Conservation (phyloP, 1,139 yeast genomes). For the Zygosaccharomyces sapae region DNA sequence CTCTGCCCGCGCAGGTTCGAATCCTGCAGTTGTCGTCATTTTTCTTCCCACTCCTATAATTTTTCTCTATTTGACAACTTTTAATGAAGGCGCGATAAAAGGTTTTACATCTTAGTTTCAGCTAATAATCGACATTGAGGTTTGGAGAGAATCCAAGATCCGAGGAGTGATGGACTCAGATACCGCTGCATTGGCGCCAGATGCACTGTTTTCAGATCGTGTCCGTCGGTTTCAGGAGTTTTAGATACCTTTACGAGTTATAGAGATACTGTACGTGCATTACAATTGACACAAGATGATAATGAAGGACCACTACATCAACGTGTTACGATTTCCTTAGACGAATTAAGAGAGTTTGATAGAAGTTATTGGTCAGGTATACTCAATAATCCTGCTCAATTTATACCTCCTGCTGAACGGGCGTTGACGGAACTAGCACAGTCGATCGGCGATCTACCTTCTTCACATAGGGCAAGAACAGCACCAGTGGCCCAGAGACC, state of each 20-base stretch:
- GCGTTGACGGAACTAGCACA: slow-evolving; percentile 80
- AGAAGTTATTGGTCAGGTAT: slow-evolving; percentile 74
- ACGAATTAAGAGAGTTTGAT: slow-evolving; percentile 84
- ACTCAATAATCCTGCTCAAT: slow-evolving; percentile 75
- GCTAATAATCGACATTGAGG: no score
- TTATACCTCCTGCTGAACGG: slow-evolving; percentile 81
- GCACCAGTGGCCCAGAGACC: slow-evolving; percentile 17
- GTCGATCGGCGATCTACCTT: slow-evolving; percentile 52
- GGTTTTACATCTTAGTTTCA: background rate
- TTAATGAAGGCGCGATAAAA: no score
- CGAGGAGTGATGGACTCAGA: slow-evolving; percentile 8
- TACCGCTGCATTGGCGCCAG: slow-evolving; percentile 31
- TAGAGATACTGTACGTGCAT: slow-evolving; percentile 59
- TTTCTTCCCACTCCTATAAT: no score
- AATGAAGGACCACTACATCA: slow-evolving; percentile 33
- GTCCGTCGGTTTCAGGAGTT: slow-evolving; percentile 87
- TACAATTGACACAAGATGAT: slow-evolving; percentile 21
- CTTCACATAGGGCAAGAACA: slow-evolving; percentile 10
- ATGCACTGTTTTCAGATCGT: slow-evolving; percentile 64
- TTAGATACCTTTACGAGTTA: slow-evolving; percentile 64
- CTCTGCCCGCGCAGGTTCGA: slow-evolving; percentile 42
- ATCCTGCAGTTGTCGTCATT: slow-evolving; percentile 39
- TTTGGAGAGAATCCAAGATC: background rate
- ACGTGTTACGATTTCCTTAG: slow-evolving; percentile 72
- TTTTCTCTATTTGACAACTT: no score